These are phyloP conservation scores for Lagenidium sp. DNA, from an alignment of 352 stramenopile species.

Conservation along the genomic window DNA sequence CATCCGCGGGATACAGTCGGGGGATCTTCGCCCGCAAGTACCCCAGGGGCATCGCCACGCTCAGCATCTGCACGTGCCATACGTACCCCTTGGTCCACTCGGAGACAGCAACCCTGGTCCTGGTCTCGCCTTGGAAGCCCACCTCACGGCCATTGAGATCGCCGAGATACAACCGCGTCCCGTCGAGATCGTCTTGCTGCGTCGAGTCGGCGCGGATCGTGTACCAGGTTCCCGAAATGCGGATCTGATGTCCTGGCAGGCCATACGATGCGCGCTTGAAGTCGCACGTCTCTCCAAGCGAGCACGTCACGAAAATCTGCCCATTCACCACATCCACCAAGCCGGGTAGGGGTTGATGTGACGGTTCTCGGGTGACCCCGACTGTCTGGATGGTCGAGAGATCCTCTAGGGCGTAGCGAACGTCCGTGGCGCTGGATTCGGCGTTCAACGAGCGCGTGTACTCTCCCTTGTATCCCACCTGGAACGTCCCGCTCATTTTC, in stretches of 20 bases:
- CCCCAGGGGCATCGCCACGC: constrained; percentile 20
- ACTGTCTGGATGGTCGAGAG: constrained; percentile 45
- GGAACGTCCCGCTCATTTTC: constrained; percentile 75
- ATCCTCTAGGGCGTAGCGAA: constrained; percentile 62
- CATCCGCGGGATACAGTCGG: constrained; percentile 30
- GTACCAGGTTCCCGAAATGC: constrained; percentile 62
- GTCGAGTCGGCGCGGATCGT: constrained; percentile 35
- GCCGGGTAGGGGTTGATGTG: constrained; percentile 29
- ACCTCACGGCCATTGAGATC: constrained; percentile 49
- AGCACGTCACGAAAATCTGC: constrained; percentile 53
- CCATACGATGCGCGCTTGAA: constrained; percentile 46
- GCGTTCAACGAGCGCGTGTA: constrained; percentile 61
- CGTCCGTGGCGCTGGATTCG: constrained; percentile 47
- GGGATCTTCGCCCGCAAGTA: constrained; percentile 54
- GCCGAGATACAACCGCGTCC: constrained; percentile 39
- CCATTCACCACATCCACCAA: constrained; percentile 50
- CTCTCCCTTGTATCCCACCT: constrained; percentile 49
- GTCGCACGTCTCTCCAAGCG: constrained; percentile 28
- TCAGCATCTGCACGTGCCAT: constrained; percentile 52
- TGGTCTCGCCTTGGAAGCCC: constrained; percentile 32
- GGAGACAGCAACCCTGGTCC: constrained; percentile 33
- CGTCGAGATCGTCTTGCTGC: constrained; percentile 26
- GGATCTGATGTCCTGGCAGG: constrained; percentile 43
- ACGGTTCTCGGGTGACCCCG: constrained; percentile 31
- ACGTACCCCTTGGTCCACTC: constrained; percentile 70